Evolutionary conservation across 441 rosid species (phyloP), one percentile per base, ranked within the genome.

Genomic region (Syzygium malaccense): DNA sequence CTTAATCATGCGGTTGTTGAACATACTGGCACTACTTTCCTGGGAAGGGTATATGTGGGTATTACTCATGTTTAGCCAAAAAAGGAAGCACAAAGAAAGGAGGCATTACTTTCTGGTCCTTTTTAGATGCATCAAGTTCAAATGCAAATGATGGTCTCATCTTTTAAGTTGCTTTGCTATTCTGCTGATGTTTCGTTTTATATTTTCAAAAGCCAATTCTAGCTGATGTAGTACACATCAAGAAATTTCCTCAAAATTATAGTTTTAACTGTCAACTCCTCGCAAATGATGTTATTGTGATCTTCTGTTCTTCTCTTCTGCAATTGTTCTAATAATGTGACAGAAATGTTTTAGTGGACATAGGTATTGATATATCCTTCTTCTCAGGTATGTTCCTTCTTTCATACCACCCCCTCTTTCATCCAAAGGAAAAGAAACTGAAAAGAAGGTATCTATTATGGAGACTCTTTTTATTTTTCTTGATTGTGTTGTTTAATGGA

Each of bases 331-430:
- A 86, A 75, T 57, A 14, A 79, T 41, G 56, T 37, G 86, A 89
- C 30, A 55, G 37, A 49, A 85, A 55, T 89, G 75, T 92, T 89
- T 48, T 87, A 78, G 90, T 87, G 85, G 89, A 86, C 89, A 90
- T 96, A 92, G 92, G 89, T 92, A 94, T 93, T 78, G 84, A 78
- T 78, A 41, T 78, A 78, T 93, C 92, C 91, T 55, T 88, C 89
- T 91, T 90, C 94, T 95, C 94, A 98, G 99, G 95, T 98, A 98
- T 94, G 98, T 98, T 89, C 99, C 99, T 91, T 98, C 99, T 92
- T 98, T 98, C 88, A 91, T 98, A 91, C 99, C 99, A 86, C 99
- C 99, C 90, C 98, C 98, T 84, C 58, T 96, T 96, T 95, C 98
- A 79, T 90, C 96, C 89, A 98, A 94, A 93, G 99, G 96, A 92